These are phyloP conservation scores for Lactifluus volemus DNA, from an alignment of 768 basidiomycete genomes.

Conservation along the genomic window DNA sequence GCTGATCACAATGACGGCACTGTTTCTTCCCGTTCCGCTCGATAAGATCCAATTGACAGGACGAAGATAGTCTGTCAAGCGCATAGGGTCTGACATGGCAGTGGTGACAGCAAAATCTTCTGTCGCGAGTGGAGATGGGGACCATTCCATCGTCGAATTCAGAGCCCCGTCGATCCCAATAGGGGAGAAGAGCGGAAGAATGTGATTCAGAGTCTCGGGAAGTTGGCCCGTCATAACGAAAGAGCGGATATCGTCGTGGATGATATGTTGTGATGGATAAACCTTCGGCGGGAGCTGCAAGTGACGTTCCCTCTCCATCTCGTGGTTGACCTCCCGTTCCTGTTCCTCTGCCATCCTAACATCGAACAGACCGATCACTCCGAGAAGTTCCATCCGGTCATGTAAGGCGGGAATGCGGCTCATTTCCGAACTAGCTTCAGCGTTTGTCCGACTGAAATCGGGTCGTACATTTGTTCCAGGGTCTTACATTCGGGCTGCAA, in stretches of 20 bases:
- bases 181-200: not conserved
- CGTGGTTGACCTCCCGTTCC: slow-evolving; percentile 13
- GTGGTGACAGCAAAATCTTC: slow-evolving; percentile 5
- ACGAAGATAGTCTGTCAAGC: slow-evolving; percentile 13
- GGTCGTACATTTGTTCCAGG: slow-evolving; percentile 11
- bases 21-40: slow-evolving; percentile 2
- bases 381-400: slow-evolving; percentile 6
- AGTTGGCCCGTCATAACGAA: slow-evolving; percentile 6
- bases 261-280: not conserved
- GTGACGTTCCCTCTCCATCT: slow-evolving; percentile 8
- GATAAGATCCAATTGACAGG: not conserved
- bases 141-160: not conserved
- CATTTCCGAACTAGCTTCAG: not conserved
- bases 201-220: not conserved
- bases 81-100: not conserved
- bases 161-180: not conserved
- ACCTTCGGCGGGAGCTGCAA: slow-evolving; percentile 2
- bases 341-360: slow-evolving; percentile 13
- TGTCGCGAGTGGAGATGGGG: slow-evolving; percentile 5
- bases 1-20: not conserved
- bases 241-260: not conserved
- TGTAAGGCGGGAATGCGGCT: not conserved
- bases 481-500: slow-evolving; percentile 9
- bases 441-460: not conserved
- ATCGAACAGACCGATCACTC: not conserved